A percentile compares a stretch with the other conserved stretches of the same genome.
These are phyloP conservation scores for Boletus coccyginus DNA, from an alignment of 768 basidiomycete species.

Conservation along the genomic window DNA sequence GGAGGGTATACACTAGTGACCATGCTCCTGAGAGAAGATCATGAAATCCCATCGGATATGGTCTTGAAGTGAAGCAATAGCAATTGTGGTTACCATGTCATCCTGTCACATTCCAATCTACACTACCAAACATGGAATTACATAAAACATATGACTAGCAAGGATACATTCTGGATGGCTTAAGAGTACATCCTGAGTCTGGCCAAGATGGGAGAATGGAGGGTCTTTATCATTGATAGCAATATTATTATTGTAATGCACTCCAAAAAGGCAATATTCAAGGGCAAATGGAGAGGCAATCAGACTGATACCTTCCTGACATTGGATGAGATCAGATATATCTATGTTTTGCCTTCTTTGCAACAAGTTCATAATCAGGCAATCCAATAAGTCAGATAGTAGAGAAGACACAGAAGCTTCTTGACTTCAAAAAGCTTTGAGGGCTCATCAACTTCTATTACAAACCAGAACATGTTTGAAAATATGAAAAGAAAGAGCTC, in stretches of 20 bases:
- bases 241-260: background rate
- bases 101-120: background rate
- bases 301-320: rapidly evolving
- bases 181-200: background rate
- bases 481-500: too few species aligned
- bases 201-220: background rate
- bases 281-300: background rate
- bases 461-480: too few species aligned
- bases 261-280: background rate
- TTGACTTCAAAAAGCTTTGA: too few species aligned
- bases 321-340: background rate
- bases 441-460: too few species aligned
- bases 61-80: background rate
- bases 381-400: too few species aligned
- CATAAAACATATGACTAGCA: background rate
- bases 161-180: background rate
- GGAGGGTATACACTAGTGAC: too few species aligned
- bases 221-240: background rate
- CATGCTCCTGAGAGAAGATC: too few species aligned
- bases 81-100: background rate
- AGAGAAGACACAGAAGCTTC: too few species aligned
- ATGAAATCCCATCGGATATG: too few species aligned
- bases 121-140: background rate
- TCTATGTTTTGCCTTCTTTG: too few species aligned
- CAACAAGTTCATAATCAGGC: too few species aligned